Conservation (phyloP, 2,329 filamentous ascomycete species). For the Aschersonia sp. region DNA sequence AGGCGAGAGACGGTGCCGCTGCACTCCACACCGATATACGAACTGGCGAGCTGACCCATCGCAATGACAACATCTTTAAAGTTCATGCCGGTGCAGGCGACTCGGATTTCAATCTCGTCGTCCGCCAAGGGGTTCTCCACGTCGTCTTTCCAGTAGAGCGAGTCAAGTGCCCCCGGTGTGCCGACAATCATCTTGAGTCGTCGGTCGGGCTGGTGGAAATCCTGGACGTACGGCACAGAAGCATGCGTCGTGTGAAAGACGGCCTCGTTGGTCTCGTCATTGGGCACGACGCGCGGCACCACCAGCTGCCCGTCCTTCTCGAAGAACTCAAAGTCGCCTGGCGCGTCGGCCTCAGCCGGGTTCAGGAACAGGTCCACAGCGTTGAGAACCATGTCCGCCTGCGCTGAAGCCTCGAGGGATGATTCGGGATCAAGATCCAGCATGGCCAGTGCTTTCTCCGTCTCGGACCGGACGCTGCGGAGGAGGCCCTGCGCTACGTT, state of each 20-base stretch:
- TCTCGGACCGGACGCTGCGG: slow-evolving; percentile 30
- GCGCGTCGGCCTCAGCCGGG: slow-evolving; percentile 6
- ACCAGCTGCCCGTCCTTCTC: slow-evolving; percentile 13
- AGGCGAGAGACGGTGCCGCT: slow-evolving; percentile 27
- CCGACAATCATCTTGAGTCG: slow-evolving; percentile 23
- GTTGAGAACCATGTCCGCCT: slow-evolving; percentile 16
- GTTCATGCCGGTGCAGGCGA: slow-evolving; percentile 29
- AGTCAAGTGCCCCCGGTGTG: slow-evolving; percentile 21
- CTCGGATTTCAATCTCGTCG: slow-evolving; percentile 26
- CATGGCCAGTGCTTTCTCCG: slow-evolving; percentile 26
- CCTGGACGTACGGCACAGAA: slow-evolving; percentile 13
- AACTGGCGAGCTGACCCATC: slow-evolving; percentile 20
- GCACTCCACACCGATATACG: slow-evolving; percentile 23
- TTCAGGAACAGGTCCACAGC: slow-evolving; percentile 9
- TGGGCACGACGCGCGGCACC: slow-evolving; percentile 14
- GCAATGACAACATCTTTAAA: slow-evolving; percentile 30
- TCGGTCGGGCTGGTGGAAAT: slow-evolving; percentile 22
- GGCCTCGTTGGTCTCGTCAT: slow-evolving; percentile 11
- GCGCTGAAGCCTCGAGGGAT: slow-evolving; percentile 3
- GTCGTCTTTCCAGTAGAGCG: slow-evolving; percentile 24
- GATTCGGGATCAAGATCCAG: slow-evolving; percentile 26
- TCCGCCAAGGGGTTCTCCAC: slow-evolving; percentile 12
- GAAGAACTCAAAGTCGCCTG: slow-evolving; percentile 14
- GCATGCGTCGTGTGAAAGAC: slow-evolving; percentile 12
- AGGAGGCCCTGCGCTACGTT: slow-evolving; percentile 31